phyloP scores from a whole-genome alignment of 192 early-diverging fungal genomes.

The Backusella liffmaniae region DNA sequence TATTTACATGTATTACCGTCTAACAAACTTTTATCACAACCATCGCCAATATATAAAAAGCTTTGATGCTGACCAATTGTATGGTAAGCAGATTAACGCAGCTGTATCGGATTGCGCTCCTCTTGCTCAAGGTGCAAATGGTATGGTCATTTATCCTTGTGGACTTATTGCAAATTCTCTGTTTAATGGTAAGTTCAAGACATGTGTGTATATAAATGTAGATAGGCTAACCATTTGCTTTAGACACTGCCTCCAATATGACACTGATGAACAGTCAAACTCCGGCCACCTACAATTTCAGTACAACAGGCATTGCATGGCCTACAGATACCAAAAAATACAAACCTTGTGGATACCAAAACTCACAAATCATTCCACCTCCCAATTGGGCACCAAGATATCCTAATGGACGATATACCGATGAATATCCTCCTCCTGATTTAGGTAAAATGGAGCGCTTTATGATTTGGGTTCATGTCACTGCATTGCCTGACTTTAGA shows the following conservation, averaged over 20 bases:
- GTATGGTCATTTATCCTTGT: conserved; percentile 76
- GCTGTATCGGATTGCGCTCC: conserved; percentile 37
- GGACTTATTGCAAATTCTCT: conserved; percentile 89
- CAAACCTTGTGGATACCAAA: conserved; percentile 52
- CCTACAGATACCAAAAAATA: conserved; percentile 75
- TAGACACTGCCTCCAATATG: conserved; percentile 31
- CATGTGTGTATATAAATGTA: not conserved
- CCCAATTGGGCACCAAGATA: conserved; percentile 75
- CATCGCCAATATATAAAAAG: conserved; percentile 85
- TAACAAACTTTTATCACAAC: conserved; percentile 98
- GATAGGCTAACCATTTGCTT: not conserved
- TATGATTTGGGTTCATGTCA: conserved; percentile 96
- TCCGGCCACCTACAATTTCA: conserved; percentile 49
- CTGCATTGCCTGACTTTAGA: conserved; percentile 90
- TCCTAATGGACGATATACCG: conserved; percentile 47
- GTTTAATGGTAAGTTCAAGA: conserved; percentile 66
- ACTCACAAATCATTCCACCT: conserved; percentile 69
- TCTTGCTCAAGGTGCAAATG: conserved; percentile 23
- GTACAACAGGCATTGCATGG: conserved; percentile 78
- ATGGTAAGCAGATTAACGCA: conserved; percentile 43
- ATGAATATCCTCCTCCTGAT: conserved; percentile 58
- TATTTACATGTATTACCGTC: conserved; percentile 90
- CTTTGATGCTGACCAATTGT: conserved; percentile 75
- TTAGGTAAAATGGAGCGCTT: conserved; percentile 72
- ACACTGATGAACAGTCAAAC: not conserved